phyloP scores from a whole-genome alignment of 2,329 filamentous ascomycete genomes.

The Lasiodiplodia sp. region DNA sequence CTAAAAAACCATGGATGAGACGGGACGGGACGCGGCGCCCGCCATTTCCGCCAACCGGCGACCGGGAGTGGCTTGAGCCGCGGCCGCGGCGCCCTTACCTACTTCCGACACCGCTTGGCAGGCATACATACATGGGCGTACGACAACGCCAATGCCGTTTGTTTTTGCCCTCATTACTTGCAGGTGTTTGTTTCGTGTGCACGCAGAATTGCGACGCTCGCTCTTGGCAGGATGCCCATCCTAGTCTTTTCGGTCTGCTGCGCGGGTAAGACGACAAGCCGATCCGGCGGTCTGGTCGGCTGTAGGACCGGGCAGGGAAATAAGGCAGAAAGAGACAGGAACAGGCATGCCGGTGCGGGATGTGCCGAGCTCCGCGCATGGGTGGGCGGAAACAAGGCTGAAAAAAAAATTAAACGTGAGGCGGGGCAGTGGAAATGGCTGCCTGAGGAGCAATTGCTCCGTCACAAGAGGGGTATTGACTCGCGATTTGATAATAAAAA shows the following conservation, averaged over 20 bases:
- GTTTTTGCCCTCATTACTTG: not conserved
- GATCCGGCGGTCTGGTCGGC: not conserved
- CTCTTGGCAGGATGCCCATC: not conserved
- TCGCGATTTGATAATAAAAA: not conserved
- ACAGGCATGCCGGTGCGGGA: not conserved
- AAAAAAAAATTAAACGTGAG: not conserved
- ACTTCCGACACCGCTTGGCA: not conserved
- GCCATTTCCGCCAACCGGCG: not conserved
- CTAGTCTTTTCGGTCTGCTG: not conserved
- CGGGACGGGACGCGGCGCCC: not conserved
- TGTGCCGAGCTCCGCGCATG: not conserved
- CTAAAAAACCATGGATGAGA: not conserved
- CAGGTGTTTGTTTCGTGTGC: not conserved
- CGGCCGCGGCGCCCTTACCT: no score
- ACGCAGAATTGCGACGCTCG: not conserved
- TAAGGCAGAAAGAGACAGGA: not conserved
- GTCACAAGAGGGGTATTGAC: not conserved
- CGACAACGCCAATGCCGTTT: not conserved
- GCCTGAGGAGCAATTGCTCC: not conserved
- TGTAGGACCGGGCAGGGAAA: not conserved
- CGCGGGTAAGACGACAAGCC: not conserved
- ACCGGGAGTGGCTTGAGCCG: not conserved
- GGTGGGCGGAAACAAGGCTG: not conserved
- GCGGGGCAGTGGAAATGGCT: no score
- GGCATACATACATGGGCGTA: no score